Conservation (phyloP, 371 early-diverging fungal species). For the Lichtheimia corymbifera region DNA sequence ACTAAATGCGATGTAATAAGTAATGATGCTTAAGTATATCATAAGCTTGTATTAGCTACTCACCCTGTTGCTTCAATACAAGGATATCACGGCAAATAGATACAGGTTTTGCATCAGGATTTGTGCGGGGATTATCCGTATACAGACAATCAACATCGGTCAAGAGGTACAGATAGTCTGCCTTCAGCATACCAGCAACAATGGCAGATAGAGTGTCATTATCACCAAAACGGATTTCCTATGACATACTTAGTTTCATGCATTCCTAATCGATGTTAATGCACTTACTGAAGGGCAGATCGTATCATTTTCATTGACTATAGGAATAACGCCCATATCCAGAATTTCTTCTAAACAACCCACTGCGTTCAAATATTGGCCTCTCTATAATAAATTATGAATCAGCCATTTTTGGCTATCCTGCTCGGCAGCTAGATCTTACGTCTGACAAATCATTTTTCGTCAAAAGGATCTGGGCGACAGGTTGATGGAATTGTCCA, state of each 20-base stretch:
- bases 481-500: conserved; percentile 85
- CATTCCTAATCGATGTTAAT: neutral
- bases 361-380: conserved; percentile 94
- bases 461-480: conserved; percentile 92
- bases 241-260: neutral
- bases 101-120: conserved; percentile 85
- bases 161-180: conserved; percentile 92
- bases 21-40: too few species aligned
- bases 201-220: conserved; percentile 96
- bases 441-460: conserved; percentile 91
- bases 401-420: neutral
- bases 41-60: neutral
- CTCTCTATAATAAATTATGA: conserved; percentile 54
- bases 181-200: conserved; percentile 94
- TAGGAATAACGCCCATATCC: conserved; percentile 88
- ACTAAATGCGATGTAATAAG: conserved; percentile 38
- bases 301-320: conserved; percentile 98
- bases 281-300: conserved; percentile 69
- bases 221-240: conserved; percentile 95
- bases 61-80: conserved; percentile 62
- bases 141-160: conserved; percentile 97
- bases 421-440: conserved; percentile 13
- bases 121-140: conserved; percentile 93
- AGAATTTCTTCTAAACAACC: conserved; percentile 89
- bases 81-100: conserved; percentile 81